These are phyloP conservation scores for Forsythia viridissima DNA, from an alignment of 257 asterid species.

Conservation along the genomic window DNA sequence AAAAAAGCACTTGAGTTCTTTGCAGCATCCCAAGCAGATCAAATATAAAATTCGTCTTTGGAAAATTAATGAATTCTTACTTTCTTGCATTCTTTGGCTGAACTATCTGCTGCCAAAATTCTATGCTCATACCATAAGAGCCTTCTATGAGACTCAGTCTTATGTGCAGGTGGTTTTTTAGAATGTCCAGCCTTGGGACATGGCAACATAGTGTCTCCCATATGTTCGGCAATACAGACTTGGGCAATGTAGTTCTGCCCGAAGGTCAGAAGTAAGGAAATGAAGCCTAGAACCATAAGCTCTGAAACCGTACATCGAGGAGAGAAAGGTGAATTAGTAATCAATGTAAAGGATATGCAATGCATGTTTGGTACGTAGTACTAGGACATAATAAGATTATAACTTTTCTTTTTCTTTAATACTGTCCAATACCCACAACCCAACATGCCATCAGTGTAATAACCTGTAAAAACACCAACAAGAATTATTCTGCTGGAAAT, in stretches of 20 bases:
- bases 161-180: background rate
- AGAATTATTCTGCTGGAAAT: background rate
- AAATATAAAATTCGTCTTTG: background rate
- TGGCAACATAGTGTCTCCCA: slow-evolving; percentile 75
- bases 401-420: background rate
- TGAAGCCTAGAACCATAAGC: slow-evolving; percentile 97
- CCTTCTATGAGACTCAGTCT: slow-evolving; percentile 46
- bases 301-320: slow-evolving; percentile 43
- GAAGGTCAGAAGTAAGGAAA: slow-evolving; percentile 80
- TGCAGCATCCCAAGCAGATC: background rate
- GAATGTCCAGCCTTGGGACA: slow-evolving; percentile 34
- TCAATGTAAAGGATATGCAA: background rate
- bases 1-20: background rate
- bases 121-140: slow-evolving; percentile 58
- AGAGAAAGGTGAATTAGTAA: slow-evolving; percentile 3
- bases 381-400: background rate
- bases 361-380: background rate
- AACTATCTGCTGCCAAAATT: slow-evolving; percentile 46
- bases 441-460: background rate
- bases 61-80: slow-evolving; percentile 29
- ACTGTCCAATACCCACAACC: background rate
- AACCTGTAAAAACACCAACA: background rate
- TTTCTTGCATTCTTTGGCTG: slow-evolving; percentile 38
- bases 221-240: slow-evolving; percentile 60
- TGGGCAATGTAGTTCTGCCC: slow-evolving; percentile 79